A percentile compares a stretch with the other conserved stretches of the same genome.
These are phyloP conservation scores for Sorghum bicolor DNA, from an alignment of 176 grass and related monocot species.

Conservation along the genomic window DNA sequence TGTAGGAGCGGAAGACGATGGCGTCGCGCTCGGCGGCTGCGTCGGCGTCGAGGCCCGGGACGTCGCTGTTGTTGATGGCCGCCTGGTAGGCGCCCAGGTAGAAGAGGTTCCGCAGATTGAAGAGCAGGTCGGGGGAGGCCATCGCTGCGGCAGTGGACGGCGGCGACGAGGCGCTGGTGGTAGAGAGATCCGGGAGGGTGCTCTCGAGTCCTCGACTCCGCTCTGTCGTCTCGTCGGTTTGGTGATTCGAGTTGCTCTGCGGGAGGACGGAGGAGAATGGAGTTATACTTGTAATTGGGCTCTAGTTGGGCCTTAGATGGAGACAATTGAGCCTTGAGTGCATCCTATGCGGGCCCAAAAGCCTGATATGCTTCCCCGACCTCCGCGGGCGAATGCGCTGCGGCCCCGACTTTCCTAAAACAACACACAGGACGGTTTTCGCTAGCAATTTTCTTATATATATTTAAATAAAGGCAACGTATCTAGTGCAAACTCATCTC, in stretches of 20 bases:
- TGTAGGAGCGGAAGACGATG: constrained; percentile 93
- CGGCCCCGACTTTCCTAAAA: no score
- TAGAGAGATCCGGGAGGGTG: constrained; percentile 29
- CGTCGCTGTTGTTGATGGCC: constrained; percentile 95
- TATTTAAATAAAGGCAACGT: no score
- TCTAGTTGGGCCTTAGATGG: background rate
- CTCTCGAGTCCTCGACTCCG: background rate
- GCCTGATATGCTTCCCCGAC: no score
- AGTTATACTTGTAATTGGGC: constrained; percentile 3
- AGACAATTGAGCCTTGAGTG: background rate
- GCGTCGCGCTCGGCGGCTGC: constrained; percentile 78
- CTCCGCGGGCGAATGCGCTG: no score
- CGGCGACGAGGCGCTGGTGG: background rate
- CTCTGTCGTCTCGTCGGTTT: constrained; percentile 9
- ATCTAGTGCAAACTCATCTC: no score
- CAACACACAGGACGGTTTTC: no score
- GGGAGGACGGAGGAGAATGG: background rate
- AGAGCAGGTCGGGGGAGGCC: constrained; percentile 81
- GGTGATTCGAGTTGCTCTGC: constrained; percentile 7
- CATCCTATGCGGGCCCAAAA: background rate
- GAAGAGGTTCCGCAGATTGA: constrained; percentile 93
- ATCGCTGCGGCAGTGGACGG: constrained; percentile 7
- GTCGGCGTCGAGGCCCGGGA: constrained; percentile 58
- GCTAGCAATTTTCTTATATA: no score
- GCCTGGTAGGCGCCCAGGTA: constrained; percentile 96